phyloP scores from a whole-genome alignment of 305 asterid species.

The Coffea humblotiana region DNA sequence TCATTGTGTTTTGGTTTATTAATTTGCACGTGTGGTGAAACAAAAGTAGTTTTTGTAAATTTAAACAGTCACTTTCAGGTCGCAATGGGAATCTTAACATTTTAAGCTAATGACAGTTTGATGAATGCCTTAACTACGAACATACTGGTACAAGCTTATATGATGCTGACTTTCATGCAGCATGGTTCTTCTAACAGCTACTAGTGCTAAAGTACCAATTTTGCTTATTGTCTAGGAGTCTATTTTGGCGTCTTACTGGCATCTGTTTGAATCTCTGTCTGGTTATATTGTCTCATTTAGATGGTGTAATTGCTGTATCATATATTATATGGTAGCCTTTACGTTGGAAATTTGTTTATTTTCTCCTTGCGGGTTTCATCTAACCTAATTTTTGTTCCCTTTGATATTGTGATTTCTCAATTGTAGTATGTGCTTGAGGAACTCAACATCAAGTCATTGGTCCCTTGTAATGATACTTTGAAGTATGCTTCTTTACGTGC shows the following conservation, averaged over 20 bases:
- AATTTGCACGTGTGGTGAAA: neutral
- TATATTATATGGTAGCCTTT: neutral
- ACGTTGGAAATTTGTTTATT: neutral
- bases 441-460: constrained; percentile 73
- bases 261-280: neutral
- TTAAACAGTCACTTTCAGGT: neutral
- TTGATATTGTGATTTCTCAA: neutral
- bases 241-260: neutral
- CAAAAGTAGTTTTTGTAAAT: neutral
- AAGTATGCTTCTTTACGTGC: constrained; percentile 84
- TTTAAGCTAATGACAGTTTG: neutral
- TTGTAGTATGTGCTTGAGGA: constrained; percentile 82
- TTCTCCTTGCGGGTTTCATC: neutral
- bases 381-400: neutral
- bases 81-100: neutral
- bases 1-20: neutral
- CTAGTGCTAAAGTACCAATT: neutral
- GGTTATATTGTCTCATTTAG: neutral
- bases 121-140: neutral
- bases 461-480: constrained; percentile 74
- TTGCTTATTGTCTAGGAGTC: neutral
- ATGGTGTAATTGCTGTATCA: neutral
- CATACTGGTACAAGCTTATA: neutral
- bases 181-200: neutral
- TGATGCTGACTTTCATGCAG: neutral